Conservation (phyloP, 2,329 filamentous ascomycete genomes). For the Ascomycota sp. region DNA sequence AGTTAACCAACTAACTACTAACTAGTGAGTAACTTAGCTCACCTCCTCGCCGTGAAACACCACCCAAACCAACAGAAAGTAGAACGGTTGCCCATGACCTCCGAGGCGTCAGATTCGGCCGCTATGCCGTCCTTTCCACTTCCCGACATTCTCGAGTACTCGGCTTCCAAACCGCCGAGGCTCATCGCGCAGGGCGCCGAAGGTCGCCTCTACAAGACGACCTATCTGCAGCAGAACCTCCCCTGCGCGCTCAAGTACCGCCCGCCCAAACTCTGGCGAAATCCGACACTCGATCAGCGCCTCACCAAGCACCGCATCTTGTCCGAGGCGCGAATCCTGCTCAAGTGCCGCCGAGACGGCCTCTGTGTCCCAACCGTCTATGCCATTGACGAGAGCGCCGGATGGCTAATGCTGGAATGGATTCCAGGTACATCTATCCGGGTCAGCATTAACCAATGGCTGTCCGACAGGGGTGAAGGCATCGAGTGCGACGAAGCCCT, state of each 20-base stretch:
- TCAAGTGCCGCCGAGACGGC: constrained; percentile 58
- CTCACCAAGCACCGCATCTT: constrained; percentile 75
- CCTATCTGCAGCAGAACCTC: constrained; percentile 46
- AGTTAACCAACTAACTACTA: too few species aligned
- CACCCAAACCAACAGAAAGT: too few species aligned
- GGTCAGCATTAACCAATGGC: constrained; percentile 46
- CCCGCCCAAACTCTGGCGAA: constrained; percentile 76
- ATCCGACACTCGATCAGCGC: constrained; percentile 70
- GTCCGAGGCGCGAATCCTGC: constrained; percentile 71
- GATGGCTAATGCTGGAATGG: constrained; percentile 76
- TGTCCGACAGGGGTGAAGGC: constrained; percentile 25
- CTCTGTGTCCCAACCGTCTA: constrained; percentile 68
- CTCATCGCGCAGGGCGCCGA: constrained; percentile 90
- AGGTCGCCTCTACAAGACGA: constrained; percentile 77
- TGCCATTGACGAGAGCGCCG: constrained; percentile 39
- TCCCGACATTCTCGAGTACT: constrained; percentile 43
- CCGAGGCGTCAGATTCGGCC: constrained; percentile 1
- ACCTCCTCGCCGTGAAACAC: neutral
- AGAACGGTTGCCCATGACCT: neutral
- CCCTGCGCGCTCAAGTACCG: constrained; percentile 79
- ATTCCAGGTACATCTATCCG: constrained; percentile 54
- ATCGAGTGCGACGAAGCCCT: constrained; percentile 28
- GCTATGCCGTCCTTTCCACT: constrained; percentile 24
- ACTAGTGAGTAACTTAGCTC: too few species aligned
- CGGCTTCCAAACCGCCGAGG: constrained; percentile 34